Conservation (phyloP, 148 eudicot species). For the Vaccinium darrowii region DNA sequence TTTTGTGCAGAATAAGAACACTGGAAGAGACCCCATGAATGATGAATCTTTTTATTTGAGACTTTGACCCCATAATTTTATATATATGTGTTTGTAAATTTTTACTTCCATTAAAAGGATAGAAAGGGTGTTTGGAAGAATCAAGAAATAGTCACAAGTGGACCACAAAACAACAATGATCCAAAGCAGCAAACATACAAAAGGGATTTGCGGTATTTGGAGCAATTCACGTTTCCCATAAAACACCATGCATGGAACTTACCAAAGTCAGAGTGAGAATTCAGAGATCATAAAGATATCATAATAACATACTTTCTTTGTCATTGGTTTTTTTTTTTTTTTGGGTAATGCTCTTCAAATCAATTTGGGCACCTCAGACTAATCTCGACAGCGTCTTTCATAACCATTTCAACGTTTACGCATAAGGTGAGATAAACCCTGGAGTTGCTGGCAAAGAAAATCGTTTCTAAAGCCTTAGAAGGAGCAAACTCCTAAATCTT, state of each 20-base stretch:
- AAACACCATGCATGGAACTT: slow-evolving; percentile 19
- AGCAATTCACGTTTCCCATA: slow-evolving; percentile 17
- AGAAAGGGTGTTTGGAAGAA: slow-evolving; percentile 22
- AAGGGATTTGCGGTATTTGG: neutral
- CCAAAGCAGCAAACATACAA: neutral
- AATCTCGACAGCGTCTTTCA: too few species aligned
- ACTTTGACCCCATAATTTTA: neutral
- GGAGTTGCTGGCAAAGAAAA: too few species aligned
- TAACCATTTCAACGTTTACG: too few species aligned
- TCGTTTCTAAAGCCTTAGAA: too few species aligned
- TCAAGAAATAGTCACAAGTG: neutral
- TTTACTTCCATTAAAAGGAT: neutral
- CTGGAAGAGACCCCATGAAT: too few species aligned
- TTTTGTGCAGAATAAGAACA: neutral
- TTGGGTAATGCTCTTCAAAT: too few species aligned
- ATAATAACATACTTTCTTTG: slow-evolving; percentile 18
- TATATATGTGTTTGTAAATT: neutral
- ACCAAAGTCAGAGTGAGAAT: neutral
- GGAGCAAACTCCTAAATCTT: too few species aligned
- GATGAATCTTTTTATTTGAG: neutral
- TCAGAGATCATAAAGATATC: slow-evolving; percentile 17
- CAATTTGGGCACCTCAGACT: too few species aligned
- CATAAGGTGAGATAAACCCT: too few species aligned
- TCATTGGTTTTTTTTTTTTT: neutral
- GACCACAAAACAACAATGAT: neutral